Evolutionary conservation across 1,284 basidiomycete species (phyloP).

Genomic region (Pseudozyma hubeiensis): DNA sequence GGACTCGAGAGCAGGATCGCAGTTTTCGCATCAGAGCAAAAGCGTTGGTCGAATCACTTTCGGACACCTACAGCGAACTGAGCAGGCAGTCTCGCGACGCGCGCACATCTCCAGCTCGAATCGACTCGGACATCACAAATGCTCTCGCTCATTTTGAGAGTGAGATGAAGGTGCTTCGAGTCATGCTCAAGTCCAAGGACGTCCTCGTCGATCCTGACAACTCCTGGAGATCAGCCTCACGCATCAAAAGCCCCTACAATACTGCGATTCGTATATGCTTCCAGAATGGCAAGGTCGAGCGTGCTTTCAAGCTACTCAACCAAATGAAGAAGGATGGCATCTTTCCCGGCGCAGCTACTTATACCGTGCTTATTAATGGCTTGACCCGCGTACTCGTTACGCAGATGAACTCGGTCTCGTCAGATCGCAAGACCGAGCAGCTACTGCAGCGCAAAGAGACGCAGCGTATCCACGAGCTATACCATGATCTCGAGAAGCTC

Average conservation of each 20-base stretch:
- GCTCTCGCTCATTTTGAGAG: slow-evolving; percentile 21
- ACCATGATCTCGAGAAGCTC: slow-evolving; percentile 28
- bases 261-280: slow-evolving; percentile 31
- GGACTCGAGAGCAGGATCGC: slow-evolving; percentile 4
- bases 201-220: slow-evolving; percentile 30
- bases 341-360: slow-evolving; percentile 31
- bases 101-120: not conserved
- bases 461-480: slow-evolving; percentile 18
- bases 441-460: slow-evolving; percentile 8
- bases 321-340: slow-evolving; percentile 52
- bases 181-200: slow-evolving; percentile 43
- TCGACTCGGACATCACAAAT: slow-evolving; percentile 8
- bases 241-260: slow-evolving; percentile 41
- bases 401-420: not conserved
- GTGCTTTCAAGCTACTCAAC: slow-evolving; percentile 31
- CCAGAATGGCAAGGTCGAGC: slow-evolving; percentile 11
- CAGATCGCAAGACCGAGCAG: not conserved
- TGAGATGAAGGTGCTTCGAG: slow-evolving; percentile 41
- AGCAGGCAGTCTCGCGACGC: not conserved
- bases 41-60: slow-evolving; percentile 12
- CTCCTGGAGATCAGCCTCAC: slow-evolving; percentile 38
- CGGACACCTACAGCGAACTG: not conserved
- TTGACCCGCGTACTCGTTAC: slow-evolving; percentile 2
- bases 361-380: slow-evolving; percentile 24
- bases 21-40: slow-evolving; percentile 28